phyloP scores from a whole-genome alignment of 208 protist genomes.

The Trypanosoma cruzi region DNA sequence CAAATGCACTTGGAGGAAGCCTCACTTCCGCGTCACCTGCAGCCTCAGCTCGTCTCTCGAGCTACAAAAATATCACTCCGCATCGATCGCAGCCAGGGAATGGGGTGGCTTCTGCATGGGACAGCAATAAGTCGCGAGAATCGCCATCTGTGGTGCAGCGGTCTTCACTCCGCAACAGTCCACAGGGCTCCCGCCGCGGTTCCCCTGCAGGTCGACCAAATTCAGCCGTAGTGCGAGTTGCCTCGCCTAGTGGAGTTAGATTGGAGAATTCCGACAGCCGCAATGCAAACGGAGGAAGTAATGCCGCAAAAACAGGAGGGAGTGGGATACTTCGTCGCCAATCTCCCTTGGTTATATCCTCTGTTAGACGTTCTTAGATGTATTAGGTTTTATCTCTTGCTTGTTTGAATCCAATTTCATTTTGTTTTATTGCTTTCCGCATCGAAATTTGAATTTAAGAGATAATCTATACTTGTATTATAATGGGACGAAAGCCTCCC shows the following conservation, averaged over 20 bases:
- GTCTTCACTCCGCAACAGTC: conserved; percentile 26
- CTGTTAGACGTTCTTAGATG: conserved; percentile 33
- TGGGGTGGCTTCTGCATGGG: conserved; percentile 21
- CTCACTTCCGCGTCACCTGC: neutral
- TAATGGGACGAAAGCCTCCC: too few species aligned
- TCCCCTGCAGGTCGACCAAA: conserved; percentile 16
- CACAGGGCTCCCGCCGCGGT: conserved; percentile 17
- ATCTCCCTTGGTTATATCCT: conserved; percentile 52
- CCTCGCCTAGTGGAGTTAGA: conserved; percentile 11
- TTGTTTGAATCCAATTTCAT: neutral
- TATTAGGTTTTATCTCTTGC: neutral
- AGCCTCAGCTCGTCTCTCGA: conserved; percentile 26
- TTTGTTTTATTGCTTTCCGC: too few species aligned
- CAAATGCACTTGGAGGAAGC: conserved; percentile 5
- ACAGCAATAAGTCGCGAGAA: conserved; percentile 4
- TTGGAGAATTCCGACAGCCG: neutral
- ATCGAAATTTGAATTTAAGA: too few species aligned
- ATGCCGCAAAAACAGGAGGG: conserved; percentile 8
- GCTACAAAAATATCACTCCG: conserved; percentile 63
- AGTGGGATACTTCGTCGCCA: conserved; percentile 36
- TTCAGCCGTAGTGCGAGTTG: conserved; percentile 7
- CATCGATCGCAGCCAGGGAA: conserved; percentile 32
- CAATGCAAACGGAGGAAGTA: conserved; percentile 23
- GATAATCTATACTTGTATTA: too few species aligned
- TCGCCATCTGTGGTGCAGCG: conserved; percentile 19